Evolutionary conservation across 805 yeast genomes (phyloP), one percentile per base, ranked within the genome.

Genomic region (Cyberlindnera mississippiensis): DNA sequence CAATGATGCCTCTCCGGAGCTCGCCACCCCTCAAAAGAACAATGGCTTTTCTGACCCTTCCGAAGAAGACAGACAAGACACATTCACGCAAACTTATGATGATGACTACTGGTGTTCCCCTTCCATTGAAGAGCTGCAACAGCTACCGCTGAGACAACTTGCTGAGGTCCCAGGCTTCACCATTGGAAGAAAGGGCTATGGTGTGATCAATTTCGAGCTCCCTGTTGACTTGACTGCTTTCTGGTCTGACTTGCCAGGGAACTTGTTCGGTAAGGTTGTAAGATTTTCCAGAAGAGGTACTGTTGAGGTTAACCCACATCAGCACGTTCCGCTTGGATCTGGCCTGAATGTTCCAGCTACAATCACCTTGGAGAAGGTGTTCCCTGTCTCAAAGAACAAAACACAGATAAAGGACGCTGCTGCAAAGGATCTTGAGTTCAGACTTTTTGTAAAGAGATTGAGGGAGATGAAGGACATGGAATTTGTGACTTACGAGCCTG

Each of bases 261-360:
- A 60, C 19, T 33, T 69, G 49, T 58, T 72, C 61, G 70, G 77
- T 34, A 53, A 63, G 38, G 55, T 72, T 49, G 67, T 73, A 50
- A 52, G 69, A 26, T 75, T 84, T 46, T 68, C 72, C 20, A 59
- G 66, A 27, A 63, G 65, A 8, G 72, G 71, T 44, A 65, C 75
- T 3, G 77, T 84, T 1, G 76, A 76, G 45, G 87, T 82, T 0
- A 82, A 84, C 52, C 77, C 80, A n/a, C 73, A 75, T 26, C 72
- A 62, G n/a, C 77, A 80, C 41, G 89, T 89, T 2, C 68, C 79
- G 0, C 57, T 75, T 31, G 93, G 93, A 0, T 62, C 69, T 41
- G 93, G 90, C 1, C 56, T 85, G 39, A 85, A 85, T 55, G 85
- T 83, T 15, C 90, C 90, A 6, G 88, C 93, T 0, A 80, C 81